phyloP scores from a whole-genome alignment of 2,329 filamentous ascomycete species.

The Lecanoromycetidae sp. region DNA sequence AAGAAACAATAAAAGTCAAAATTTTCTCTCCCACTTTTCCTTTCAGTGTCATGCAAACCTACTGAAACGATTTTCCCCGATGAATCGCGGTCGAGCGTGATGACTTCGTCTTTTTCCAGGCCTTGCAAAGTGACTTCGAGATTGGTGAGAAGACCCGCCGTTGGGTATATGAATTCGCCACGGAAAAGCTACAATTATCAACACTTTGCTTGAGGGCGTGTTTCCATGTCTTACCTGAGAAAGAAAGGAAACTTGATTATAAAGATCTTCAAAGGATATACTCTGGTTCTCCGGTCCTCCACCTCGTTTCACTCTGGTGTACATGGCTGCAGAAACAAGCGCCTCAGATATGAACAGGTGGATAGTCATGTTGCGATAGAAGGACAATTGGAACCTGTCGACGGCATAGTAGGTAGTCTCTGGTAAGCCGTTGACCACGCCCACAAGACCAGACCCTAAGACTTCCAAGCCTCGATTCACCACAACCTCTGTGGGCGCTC shows the following conservation, averaged over 20 bases:
- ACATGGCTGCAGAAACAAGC: slow-evolving; percentile 79
- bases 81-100: slow-evolving; percentile 51
- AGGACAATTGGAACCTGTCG: slow-evolving; percentile 91
- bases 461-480: slow-evolving; percentile 86
- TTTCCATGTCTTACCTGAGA: slow-evolving; percentile 43
- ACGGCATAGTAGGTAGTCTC: slow-evolving; percentile 93
- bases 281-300: slow-evolving; percentile 72
- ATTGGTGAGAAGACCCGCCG: slow-evolving; percentile 69
- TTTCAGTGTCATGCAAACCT: slow-evolving; percentile 64
- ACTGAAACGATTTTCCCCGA: slow-evolving; percentile 50
- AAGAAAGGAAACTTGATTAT: slow-evolving; percentile 73
- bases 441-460: slow-evolving; percentile 77
- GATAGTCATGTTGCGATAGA: slow-evolving; percentile 99
- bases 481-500: slow-evolving; percentile 64
- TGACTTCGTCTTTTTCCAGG: slow-evolving; percentile 66
- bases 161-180: slow-evolving; percentile 92
- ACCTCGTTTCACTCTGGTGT: slow-evolving; percentile 78
- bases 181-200: slow-evolving; percentile 56
- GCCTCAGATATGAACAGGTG: slow-evolving; percentile 93
- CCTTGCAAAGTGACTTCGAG: slow-evolving; percentile 65
- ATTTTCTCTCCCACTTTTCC: slow-evolving; percentile 72
- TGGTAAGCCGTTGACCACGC: slow-evolving; percentile 62
- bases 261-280: slow-evolving; percentile 61
- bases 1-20: slow-evolving; percentile 98
- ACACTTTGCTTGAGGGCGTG: slow-evolving; percentile 11